Conservation (phyloP, 805 yeast genomes). For the Scheffersomyces ergatensis region DNA sequence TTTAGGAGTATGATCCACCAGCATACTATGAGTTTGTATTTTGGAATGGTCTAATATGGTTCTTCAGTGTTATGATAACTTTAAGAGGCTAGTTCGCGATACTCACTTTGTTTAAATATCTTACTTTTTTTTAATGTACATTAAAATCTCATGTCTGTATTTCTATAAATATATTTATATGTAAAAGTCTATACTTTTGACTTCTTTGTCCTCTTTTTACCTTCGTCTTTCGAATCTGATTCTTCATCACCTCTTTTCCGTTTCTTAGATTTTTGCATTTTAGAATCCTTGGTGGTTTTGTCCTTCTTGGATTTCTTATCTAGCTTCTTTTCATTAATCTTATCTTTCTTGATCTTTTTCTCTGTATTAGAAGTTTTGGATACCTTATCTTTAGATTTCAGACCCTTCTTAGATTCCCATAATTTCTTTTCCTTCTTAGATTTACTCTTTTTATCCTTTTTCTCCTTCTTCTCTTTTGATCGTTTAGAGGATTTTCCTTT, state of each 20-base stretch:
- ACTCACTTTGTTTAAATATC: no score
- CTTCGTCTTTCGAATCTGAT: slow-evolving; percentile 1
- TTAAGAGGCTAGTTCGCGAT: no score
- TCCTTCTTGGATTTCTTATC: slow-evolving; percentile 8
- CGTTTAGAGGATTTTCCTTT: slow-evolving; percentile 8
- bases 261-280: slow-evolving; percentile 4
- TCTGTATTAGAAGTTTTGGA: slow-evolving; percentile 17
- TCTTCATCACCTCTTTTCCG: not conserved
- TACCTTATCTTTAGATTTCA: slow-evolving; percentile 17
- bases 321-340: slow-evolving; percentile 13
- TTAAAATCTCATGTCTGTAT: no score
- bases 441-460: slow-evolving; percentile 17
- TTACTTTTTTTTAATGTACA: no score
- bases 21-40: no score
- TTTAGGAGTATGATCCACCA: no score
- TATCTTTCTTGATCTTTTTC: slow-evolving; percentile 16
- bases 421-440: slow-evolving; percentile 17
- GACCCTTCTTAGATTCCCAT: slow-evolving; percentile 19
- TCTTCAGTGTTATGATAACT: no score
- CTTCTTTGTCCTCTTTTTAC: slow-evolving; percentile 7
- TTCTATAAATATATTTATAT: no score
- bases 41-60: no score
- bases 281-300: no score
- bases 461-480: slow-evolving; percentile 9
- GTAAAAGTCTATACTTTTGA: no score